Evolutionary conservation across 345 rosid species (phyloP).

Genomic region (Luvunga scandens): DNA sequence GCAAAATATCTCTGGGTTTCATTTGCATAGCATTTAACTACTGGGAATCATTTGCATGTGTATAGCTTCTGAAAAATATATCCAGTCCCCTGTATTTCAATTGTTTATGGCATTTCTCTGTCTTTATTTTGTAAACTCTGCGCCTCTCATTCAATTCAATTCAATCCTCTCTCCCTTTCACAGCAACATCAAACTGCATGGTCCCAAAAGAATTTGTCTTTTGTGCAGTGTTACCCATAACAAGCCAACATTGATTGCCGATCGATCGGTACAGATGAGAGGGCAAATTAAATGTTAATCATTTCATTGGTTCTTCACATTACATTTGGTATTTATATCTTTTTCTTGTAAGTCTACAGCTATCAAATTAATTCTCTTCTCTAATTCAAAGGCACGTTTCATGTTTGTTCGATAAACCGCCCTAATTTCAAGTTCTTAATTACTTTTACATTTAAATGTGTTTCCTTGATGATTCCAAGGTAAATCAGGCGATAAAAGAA

Average conservation of each 20-base stretch:
- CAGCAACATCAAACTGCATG: background rate
- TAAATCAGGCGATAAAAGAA: no score
- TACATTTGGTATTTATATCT: background rate
- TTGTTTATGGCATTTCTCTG: constrained; percentile 6
- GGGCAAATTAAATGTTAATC: constrained; percentile 7
- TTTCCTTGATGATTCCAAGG: no score
- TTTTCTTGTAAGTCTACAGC: no score
- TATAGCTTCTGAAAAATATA: background rate
- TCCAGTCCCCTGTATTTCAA: background rate
- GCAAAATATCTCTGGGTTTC: background rate
- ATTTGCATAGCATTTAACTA: background rate
- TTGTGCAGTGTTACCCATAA: background rate
- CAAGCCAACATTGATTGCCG: background rate
- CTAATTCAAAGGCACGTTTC: no score
- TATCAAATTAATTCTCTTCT: no score
- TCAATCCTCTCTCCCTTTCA: no score
- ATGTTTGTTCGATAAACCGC: no score
- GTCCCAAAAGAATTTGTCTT: constrained; percentile 25
- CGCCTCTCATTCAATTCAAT: background rate
- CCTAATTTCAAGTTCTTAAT: no score
- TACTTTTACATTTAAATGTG: no score
- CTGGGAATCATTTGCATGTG: background rate
- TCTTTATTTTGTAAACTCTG: background rate
- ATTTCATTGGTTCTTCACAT: background rate
- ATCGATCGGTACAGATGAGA: no score